Percentiles rank a stretch among this genome's conserved stretches.
These are phyloP conservation scores for Lachnellula suecica DNA, from an alignment of 2,329 filamentous ascomycete species.

Conservation along the genomic window DNA sequence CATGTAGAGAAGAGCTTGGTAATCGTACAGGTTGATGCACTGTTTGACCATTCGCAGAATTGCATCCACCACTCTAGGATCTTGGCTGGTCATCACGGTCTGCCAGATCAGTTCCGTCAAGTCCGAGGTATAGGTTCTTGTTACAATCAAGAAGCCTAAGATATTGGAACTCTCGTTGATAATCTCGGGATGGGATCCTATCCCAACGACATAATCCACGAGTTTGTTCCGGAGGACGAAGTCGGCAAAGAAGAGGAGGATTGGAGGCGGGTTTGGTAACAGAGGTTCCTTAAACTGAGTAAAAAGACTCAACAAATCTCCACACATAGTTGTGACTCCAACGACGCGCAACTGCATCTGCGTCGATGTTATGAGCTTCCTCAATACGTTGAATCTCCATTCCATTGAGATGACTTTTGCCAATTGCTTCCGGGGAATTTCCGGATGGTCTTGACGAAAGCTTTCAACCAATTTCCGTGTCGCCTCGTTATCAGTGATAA, in stretches of 20 bases:
- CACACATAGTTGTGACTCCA: conserved; percentile 73
- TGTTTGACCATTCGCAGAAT: conserved; percentile 64
- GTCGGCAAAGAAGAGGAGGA: conserved; percentile 61
- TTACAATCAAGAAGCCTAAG: conserved; percentile 82
- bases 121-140: conserved; percentile 65
- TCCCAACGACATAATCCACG: conserved; percentile 83
- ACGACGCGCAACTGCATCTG: conserved; percentile 88
- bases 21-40: conserved; percentile 49
- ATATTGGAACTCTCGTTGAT: conserved; percentile 81
- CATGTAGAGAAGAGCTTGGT: conserved; percentile 58
- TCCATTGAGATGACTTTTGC: conserved; percentile 54
- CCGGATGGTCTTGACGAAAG: conserved; percentile 26
- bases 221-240: conserved; percentile 70
- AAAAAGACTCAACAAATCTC: conserved; percentile 67
- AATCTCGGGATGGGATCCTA: conserved; percentile 89
- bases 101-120: conserved; percentile 85
- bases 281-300: conserved; percentile 47
- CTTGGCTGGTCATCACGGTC: conserved; percentile 76
- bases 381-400: conserved; percentile 70
- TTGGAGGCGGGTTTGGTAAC: conserved; percentile 33
- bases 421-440: conserved; percentile 36
- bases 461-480: conserved; percentile 21
- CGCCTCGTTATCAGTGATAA: conserved; percentile 30
- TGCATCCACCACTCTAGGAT: conserved; percentile 81
- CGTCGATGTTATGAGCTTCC: conserved; percentile 74